Base-by-base conservation (phyloP, 345 rosid genomes). In the Laguncularia racemosa region DNA sequence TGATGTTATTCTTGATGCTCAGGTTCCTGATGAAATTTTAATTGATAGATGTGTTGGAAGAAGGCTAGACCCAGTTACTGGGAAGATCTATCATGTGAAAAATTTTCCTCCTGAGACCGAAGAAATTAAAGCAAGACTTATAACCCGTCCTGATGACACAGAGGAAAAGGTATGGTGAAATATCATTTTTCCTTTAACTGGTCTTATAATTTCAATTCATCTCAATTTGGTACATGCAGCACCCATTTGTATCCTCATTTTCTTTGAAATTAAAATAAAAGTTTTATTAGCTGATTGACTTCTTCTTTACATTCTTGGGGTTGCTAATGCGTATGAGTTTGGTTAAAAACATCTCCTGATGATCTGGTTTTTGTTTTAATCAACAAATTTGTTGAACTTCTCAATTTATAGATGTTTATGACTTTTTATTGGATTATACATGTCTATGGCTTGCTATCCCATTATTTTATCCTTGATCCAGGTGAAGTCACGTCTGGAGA, bases 21-120 rank as follows among this genome's bases (percentile, higher is more conserved):
- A 88, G 96, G 96, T 88, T 81, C 96, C 93, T 83, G 96, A 86
- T 70, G 93, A 83, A 71, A 78, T 77, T 83, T 84, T 88, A 70
- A 79, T 86, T 60, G 81, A 86, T 72, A 86, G 96, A 91, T 88
- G 96, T 64, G 81, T 81, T 71, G 96, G 96, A 71, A 80, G 96
- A 78, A 79, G 84, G 73, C 71, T 86, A 48, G 96, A 88, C 62
- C 95, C 93, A 16, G 56, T 67, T 47, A 83, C 89, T 8, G 84
- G 89, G 60, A 88, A 84, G 78, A 82, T 88, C 60, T 91, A 88
- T 69, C 95, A 86, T 70, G 38, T 83, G n/a, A 79, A 64, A 70
- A 72, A 67, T 67, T 80, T 82, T 59, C 96, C 85, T 59, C 98
- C 92, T 12, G 87, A 78, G 66, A 75, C 78, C 0, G 79, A 83